Evolutionary conservation across 306 rosid species (phyloP), one percentile per base, ranked within the genome.

Genomic region (Pterocarpus santalinus): DNA sequence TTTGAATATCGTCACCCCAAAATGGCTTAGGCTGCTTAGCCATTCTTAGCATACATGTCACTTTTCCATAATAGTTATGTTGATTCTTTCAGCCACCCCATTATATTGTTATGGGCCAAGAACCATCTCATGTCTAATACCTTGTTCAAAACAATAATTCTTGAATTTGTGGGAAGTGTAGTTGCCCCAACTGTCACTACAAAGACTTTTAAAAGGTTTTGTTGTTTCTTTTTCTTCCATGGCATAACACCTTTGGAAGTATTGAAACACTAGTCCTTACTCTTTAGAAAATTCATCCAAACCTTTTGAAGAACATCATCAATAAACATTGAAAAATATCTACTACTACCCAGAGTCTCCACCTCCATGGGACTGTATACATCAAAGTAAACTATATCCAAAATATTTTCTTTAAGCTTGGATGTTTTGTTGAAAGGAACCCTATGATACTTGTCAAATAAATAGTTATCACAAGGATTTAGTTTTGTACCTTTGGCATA

Each of bases 171-270:
- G 66, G 39, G 15, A 61, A 10, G 66, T 30, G 13, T 63, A 63
- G 10, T 63, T 8, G 12, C 44, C 69, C 22, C 17, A 4, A 35
- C 8, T 64, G 35, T 64, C 69, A 2, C 2, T 11, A 14, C 28
- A n/a, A 64, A 64, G 67, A 62, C 44, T 22, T 36, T 62, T 62
- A 4, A 62, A 62, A 62, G 67, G 67, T 62, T 62, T 33, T 8
- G 1, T 16, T 5, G 16, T 14, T 1, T 2, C 44, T 33, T 7
- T 13, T 16, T 39, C 69, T 16, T 10, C 46, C 69, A 12, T 64
- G 16, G 39, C 16, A 10, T 62, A 15, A 62, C 22, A 62, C 7
- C n/a, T 32, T 32, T 34, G 12, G 67, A 64, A 65, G 70, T 65
- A 14, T 38, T 65, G 49, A 22, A 22, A 22, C 28, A 22, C 28